Evolutionary conservation across 768 basidiomycete genomes (phyloP), one percentile per base, ranked within the genome.

Genomic region (Tulasnella sp.): DNA sequence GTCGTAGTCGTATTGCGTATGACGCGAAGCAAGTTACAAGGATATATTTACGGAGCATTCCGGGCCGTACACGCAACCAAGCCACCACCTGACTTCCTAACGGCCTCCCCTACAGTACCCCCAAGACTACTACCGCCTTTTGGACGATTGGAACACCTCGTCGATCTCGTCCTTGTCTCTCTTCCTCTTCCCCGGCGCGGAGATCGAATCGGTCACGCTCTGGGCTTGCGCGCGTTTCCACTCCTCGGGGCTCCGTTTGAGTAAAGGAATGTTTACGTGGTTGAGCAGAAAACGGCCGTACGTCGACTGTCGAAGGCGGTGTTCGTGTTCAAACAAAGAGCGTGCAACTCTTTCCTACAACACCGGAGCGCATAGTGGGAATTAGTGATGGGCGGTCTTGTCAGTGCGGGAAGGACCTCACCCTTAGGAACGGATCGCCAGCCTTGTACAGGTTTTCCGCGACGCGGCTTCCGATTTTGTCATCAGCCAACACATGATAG

Each of bases 381-480:
- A 14, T 39, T 16, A 74, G 34, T 64, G 69, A 44, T 36, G 2
- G 17, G 1, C 4, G 1, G 1, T 29, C 8, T 14, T 29, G 11
- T 22, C 29, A 3, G 52, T 29, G 29, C 14, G n/a, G 52, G 14
- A n/a, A n/a, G n/a, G 52, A 59, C 77, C 83, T 29, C 74, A 95
- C 94, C 83, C 91, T 95, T 75, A 97, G 85, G 80, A 91, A 98
- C 0, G 92, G 89, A 80, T 99, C 97, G n/a, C 91, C 89, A 74
- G 86, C 88, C 1, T 85, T 87, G 94, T 94, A 98, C 75, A 90
- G 92, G n/a, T 90, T 88, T 77, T 95, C 96, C 5, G 87, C 92
- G 0, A 98, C 88, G 63, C 94, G 85, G 76, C 92, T 93, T 62
- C 97, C 97, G 75, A 97, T 87, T 62, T 90, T 88, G 78, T 98